Conservation (phyloP, 2,329 filamentous ascomycete species). For the Parafenestella ontariensis region DNA sequence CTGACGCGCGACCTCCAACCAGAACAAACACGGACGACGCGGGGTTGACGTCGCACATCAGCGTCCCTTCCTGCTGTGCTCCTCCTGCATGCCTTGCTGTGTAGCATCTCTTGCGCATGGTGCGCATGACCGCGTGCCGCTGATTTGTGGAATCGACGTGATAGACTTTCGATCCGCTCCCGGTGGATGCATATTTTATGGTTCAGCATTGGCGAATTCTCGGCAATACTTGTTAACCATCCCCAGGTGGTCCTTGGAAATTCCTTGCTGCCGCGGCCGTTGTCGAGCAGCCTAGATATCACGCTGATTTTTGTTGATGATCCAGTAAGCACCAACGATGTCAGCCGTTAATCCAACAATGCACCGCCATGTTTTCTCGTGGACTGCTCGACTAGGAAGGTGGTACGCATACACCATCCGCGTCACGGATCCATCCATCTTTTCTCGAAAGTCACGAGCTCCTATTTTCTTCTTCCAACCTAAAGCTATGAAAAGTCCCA, state of each 20-base stretch:
- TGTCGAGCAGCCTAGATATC: background rate
- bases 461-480: background rate
- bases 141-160: conserved; percentile 13
- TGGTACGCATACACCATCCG: conserved; percentile 11
- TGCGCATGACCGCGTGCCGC: conserved; percentile 8
- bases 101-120: conserved; percentile 9
- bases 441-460: background rate
- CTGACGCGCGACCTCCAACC: conserved; percentile 16
- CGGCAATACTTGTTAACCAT: conserved; percentile 16
- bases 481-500: conserved; percentile 2
- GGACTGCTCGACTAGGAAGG: conserved; percentile 9
- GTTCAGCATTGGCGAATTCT: conserved; percentile 23
- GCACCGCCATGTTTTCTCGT: conserved; percentile 3
- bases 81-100: conserved; percentile 14
- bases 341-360: background rate
- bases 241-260: conserved; percentile 1
- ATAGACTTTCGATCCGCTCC: background rate
- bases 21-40: conserved; percentile 22
- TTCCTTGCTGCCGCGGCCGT: conserved; percentile 10
- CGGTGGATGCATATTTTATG: conserved; percentile 3
- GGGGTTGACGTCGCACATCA: conserved; percentile 35
- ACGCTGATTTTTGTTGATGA: conserved; percentile 3
- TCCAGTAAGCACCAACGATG: conserved; percentile 7
- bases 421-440: conserved; percentile 9
- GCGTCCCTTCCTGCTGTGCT: conserved; percentile 21